Percentiles rank a stretch among this genome's conserved stretches.
Evolutionary conservation across 306 rosid species (phyloP).

Genomic region (Vigna mungo): DNA sequence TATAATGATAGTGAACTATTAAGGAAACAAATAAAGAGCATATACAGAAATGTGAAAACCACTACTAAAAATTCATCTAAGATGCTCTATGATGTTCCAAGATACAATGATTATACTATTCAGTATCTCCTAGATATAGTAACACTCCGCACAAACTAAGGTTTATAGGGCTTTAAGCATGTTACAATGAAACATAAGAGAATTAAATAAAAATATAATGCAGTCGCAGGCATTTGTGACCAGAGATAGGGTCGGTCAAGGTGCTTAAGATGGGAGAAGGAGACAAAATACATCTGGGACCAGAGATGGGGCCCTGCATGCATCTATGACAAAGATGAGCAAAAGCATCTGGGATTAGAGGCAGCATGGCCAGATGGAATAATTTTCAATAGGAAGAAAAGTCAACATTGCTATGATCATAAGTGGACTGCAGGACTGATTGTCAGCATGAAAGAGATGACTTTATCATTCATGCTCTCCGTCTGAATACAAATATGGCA

Average conservation of each 20-base stretch:
- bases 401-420: background rate
- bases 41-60: conserved; percentile 3
- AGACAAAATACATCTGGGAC: background rate
- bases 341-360: background rate
- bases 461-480: conserved; percentile 21
- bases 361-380: background rate
- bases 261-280: background rate
- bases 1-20: conserved; percentile 3
- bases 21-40: background rate
- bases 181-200: conserved; percentile 16
- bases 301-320: background rate
- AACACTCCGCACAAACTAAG: conserved; percentile 11
- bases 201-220: conserved; percentile 28
- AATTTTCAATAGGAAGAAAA: conserved; percentile 11
- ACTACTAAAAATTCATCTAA: conserved; percentile 7
- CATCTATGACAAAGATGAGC: background rate
- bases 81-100: background rate
- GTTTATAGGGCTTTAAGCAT: conserved; percentile 10
- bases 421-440: conserved; percentile 15
- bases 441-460: conserved; percentile 21
- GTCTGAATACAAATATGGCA: background rate
- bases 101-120: conserved; percentile 11
- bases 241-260: background rate
- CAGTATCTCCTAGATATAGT: background rate
- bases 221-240: background rate